Evolutionary conservation across 805 yeast species (phyloP).

Genomic region (Wickerhamomyces silvicola): DNA sequence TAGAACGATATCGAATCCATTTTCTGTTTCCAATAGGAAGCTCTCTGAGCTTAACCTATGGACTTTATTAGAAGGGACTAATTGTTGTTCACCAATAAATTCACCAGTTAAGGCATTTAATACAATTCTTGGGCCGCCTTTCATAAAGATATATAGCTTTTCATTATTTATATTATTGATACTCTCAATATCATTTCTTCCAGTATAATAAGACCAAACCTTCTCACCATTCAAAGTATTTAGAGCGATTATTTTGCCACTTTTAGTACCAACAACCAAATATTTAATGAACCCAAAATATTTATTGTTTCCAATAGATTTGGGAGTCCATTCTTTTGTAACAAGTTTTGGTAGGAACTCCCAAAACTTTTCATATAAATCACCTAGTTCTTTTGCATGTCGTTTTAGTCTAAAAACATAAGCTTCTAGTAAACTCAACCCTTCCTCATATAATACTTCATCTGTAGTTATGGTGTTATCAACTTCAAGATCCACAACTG

Average conservation of each 20-base stretch:
- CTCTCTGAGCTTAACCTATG: slow-evolving; percentile 13
- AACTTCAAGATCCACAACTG: slow-evolving; percentile 22
- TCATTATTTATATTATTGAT: slow-evolving; percentile 17
- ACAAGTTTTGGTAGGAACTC: slow-evolving; percentile 5
- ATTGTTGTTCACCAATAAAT: slow-evolving; percentile 9
- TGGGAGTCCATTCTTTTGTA: slow-evolving; percentile 4
- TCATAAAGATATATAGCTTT: slow-evolving; percentile 12
- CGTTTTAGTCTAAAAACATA: slow-evolving; percentile 26
- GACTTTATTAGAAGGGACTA: slow-evolving; percentile 9
- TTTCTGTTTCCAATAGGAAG: slow-evolving; percentile 11
- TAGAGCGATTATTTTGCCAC: slow-evolving; percentile 38
- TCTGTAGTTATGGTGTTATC: slow-evolving; percentile 19
- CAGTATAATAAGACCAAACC: slow-evolving; percentile 33
- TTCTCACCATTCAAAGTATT: slow-evolving; percentile 32
- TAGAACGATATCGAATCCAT: slow-evolving; percentile 14
- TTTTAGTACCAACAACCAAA: slow-evolving; percentile 33
- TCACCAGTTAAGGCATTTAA: slow-evolving; percentile 26
- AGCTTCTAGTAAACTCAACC: slow-evolving; percentile 23
- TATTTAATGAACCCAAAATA: slow-evolving; percentile 43
- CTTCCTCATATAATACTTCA: slow-evolving; percentile 27
- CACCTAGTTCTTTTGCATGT: slow-evolving; percentile 17
- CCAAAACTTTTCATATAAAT: slow-evolving; percentile 10
- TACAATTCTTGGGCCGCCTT: slow-evolving; percentile 13
- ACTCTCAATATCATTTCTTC: slow-evolving; percentile 14
- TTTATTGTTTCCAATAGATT: slow-evolving; percentile 7